phyloP scores from a whole-genome alignment of 208 protist genomes.

The Leishmania gerbilli region DNA sequence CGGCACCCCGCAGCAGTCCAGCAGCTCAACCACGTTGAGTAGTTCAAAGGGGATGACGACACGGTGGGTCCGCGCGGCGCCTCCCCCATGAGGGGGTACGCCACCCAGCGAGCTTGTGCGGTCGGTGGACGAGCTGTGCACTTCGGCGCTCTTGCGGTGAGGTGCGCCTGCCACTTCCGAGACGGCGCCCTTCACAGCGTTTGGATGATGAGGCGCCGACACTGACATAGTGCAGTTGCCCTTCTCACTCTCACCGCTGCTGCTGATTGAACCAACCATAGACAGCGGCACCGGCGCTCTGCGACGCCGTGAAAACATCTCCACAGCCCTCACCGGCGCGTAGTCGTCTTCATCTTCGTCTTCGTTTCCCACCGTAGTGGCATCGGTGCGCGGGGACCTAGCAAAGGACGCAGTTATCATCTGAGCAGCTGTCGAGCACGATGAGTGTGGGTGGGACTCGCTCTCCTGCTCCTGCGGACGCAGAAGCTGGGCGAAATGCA shows the following conservation, averaged over 20 bases:
- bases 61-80: slow-evolving; percentile 5
- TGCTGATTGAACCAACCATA: slow-evolving; percentile 5
- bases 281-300: neutral
- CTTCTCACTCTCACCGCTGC: slow-evolving; percentile 11
- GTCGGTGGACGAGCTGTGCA: neutral
- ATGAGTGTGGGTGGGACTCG: neutral
- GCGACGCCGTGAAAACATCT: neutral
- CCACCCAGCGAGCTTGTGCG: neutral
- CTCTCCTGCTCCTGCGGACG: slow-evolving; percentile 3
- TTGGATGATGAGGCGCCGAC: neutral
- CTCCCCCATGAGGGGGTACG: neutral
- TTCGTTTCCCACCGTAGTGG: neutral
- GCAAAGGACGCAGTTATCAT: neutral
- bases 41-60: slow-evolving; percentile 66
- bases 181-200: neutral
- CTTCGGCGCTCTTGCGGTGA: neutral
- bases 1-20: slow-evolving; percentile 84
- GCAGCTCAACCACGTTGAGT: slow-evolving; percentile 72
- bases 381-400: neutral
- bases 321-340: slow-evolving; percentile 28
- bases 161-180: slow-evolving; percentile 1
- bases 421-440: neutral
- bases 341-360: slow-evolving; percentile 27
- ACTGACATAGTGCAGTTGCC: neutral
- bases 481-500: slow-evolving; percentile 2